Percentiles rank a stretch among this genome's conserved stretches.
Evolutionary conservation across 768 basidiomycete species (phyloP).

Genomic region (Termitomyces sp.): DNA sequence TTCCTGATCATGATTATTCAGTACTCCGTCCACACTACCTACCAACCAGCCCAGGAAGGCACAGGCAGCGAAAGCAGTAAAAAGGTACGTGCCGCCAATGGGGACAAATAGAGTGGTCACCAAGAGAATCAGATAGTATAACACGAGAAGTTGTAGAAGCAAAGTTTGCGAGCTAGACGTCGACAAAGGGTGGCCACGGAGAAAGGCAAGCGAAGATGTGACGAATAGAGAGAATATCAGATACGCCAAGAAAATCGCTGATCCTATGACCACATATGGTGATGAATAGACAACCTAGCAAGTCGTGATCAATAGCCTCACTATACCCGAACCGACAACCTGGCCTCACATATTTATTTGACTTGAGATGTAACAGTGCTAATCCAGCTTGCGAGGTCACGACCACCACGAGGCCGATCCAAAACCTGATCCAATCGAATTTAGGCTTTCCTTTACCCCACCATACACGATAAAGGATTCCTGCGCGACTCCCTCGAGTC

Average conservation of each 20-base stretch:
- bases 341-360: conserved; percentile 64
- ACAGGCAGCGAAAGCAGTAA: conserved; percentile 51
- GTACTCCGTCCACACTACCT: conserved; percentile 31
- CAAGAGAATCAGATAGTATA: conserved; percentile 57
- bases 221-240: conserved; percentile 42
- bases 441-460: not conserved
- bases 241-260: conserved; percentile 49
- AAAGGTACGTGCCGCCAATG: conserved; percentile 54
- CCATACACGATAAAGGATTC: conserved; percentile 5
- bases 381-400: conserved; percentile 46
- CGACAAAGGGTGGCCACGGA: not conserved
- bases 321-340: not conserved
- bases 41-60: conserved; percentile 42
- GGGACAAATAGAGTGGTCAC: conserved; percentile 43
- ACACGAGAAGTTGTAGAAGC: conserved; percentile 47
- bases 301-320: conserved; percentile 2
- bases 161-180: conserved; percentile 15
- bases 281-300: conserved; percentile 59
- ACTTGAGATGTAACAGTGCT: conserved; percentile 41
- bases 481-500: conserved; percentile 7
- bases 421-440: conserved; percentile 54
- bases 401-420: conserved; percentile 50
- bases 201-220: conserved; percentile 16
- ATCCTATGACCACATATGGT: conserved; percentile 47
- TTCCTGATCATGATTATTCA: conserved; percentile 8